Conservation (phyloP, 2,329 filamentous ascomycete genomes). For the Penicillium sp. region DNA sequence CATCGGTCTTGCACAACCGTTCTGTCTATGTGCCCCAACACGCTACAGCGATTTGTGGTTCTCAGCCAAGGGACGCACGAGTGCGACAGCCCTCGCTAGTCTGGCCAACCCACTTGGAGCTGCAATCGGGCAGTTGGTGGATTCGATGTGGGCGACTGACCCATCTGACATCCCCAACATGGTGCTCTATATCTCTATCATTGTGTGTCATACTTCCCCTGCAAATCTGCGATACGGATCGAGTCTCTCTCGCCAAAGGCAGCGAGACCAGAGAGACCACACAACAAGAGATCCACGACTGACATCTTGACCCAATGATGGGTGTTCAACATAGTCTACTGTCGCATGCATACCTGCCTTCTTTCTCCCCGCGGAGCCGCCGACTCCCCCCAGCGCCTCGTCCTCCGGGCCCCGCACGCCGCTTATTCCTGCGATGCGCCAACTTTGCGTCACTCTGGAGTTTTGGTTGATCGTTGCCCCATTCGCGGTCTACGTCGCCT, state of each 20-base stretch:
- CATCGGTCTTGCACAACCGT: constrained; percentile 83
- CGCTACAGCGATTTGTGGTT: constrained; percentile 95
- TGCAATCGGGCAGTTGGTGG: constrained; percentile 79
- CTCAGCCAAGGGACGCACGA: constrained; percentile 72
- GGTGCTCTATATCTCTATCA: constrained; percentile 78
- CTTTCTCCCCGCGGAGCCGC: constrained; percentile 70
- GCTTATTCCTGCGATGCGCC: constrained; percentile 49
- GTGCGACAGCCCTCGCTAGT: constrained; percentile 77
- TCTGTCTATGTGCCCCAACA: constrained; percentile 82
- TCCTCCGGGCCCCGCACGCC: constrained; percentile 51
- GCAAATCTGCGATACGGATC: no score
- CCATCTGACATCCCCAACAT: constrained; percentile 66
- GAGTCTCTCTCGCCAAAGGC: no score
- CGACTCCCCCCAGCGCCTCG: constrained; percentile 68
- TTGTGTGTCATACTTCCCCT: constrained; percentile 50
- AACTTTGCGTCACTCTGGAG: constrained; percentile 56
- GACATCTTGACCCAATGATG: background rate
- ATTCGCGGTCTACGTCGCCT: constrained; percentile 79
- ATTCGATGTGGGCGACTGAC: constrained; percentile 65
- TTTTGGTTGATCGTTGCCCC: constrained; percentile 76
- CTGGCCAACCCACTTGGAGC: constrained; percentile 87
- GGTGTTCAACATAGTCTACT: constrained; percentile 44
- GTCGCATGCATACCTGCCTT: constrained; percentile 67
- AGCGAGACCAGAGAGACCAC: no score
- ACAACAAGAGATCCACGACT: no score